phyloP scores from a whole-genome alignment of 495 filamentous ascomycete species.

The Tuber microsphaerosporum region DNA sequence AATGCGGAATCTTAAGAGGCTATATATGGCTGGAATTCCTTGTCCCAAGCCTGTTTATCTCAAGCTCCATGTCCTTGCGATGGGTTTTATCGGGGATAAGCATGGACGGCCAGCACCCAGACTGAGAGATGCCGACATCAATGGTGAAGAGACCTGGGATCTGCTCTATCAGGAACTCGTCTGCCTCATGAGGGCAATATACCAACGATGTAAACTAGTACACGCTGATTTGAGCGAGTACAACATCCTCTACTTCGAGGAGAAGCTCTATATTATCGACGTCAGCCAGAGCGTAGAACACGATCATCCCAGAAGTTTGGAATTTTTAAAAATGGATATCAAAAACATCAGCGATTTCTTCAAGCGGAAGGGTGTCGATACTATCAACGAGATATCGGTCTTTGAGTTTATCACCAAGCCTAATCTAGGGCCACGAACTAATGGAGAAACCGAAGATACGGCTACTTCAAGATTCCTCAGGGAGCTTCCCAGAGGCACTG shows the following conservation, averaged over 20 bases:
- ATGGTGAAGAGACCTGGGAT: conserved; percentile 56
- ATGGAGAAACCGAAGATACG: conserved; percentile 47
- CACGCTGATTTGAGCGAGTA: conserved; percentile 97
- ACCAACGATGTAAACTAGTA: conserved; percentile 80
- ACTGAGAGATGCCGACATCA: conserved; percentile 53
- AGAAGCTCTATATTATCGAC: conserved; percentile 85
- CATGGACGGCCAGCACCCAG: conserved; percentile 81
- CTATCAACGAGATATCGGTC: conserved; percentile 60
- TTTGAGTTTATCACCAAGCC: conserved; percentile 68
- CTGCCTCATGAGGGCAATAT: conserved; percentile 83
- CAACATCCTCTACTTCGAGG: conserved; percentile 84
- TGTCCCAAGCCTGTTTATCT: conserved; percentile 84
- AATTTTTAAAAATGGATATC: conserved; percentile 94
- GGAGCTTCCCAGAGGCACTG: conserved; percentile 44
- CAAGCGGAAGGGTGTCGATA: conserved; percentile 70
- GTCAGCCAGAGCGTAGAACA: conserved; percentile 96
- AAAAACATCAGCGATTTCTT: conserved; percentile 95
- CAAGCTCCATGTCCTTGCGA: conserved; percentile 81
- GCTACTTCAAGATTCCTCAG: conserved; percentile 50
- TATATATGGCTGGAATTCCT: conserved; percentile 74
- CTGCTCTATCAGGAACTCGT: conserved; percentile 73
- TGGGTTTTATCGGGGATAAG: conserved; percentile 83
- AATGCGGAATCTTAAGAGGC: conserved; percentile 81
- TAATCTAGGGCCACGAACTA: background rate
- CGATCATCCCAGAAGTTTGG: conserved; percentile 81